Evolutionary conservation across 257 asterid genomes (phyloP).

Genomic region (Solanum chilense): DNA sequence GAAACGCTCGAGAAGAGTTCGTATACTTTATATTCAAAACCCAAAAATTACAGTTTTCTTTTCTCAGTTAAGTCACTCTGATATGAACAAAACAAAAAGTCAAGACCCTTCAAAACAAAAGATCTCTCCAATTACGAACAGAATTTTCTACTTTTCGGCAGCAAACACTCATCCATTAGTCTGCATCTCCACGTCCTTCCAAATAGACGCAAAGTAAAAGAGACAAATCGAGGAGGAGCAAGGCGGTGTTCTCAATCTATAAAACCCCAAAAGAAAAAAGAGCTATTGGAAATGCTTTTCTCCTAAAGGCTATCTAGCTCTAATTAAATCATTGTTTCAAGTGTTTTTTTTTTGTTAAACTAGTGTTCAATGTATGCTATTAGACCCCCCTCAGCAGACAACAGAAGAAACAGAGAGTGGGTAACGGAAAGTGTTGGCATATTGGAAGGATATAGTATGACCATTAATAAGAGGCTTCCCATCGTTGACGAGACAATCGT

Average conservation of each 20-base stretch:
- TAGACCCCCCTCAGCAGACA: constrained; percentile 24
- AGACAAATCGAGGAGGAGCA: not conserved
- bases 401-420: constrained; percentile 57
- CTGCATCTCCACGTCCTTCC: not conserved
- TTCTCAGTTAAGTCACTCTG: not conserved
- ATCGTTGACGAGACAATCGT: constrained; percentile 71
- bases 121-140: not conserved
- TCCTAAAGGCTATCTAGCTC: not conserved
- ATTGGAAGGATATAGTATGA: constrained; percentile 51
- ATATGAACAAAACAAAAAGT: not conserved
- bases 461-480: constrained; percentile 69
- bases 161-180: not conserved
- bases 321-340: not conserved
- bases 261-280: not conserved
- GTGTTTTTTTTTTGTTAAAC: not conserved
- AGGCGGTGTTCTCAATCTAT: not conserved
- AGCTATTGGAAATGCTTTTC: not conserved
- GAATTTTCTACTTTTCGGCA: not conserved
- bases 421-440: constrained; percentile 70
- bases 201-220: not conserved
- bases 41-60: not conserved
- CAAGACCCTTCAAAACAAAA: not conserved
- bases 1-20: not conserved
- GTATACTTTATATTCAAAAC: not conserved
- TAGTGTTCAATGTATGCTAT: not conserved